Evolutionary conservation across 2,329 filamentous ascomycete species (phyloP).

Genomic region (Colletotrichum sidae): DNA sequence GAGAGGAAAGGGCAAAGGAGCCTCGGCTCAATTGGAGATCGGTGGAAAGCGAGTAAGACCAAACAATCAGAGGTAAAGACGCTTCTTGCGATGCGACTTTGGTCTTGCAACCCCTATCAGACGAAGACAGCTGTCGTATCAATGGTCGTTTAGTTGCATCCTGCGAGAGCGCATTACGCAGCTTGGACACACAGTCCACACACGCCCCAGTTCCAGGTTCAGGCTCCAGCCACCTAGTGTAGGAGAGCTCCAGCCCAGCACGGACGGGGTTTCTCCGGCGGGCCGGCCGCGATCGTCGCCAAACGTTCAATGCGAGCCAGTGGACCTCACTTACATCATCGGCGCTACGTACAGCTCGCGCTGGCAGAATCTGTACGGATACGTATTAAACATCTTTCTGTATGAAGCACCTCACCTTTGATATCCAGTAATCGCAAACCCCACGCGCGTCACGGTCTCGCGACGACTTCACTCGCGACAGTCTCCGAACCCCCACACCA

Average conservation of each 20-base stretch:
- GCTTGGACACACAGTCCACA: constrained; percentile 30
- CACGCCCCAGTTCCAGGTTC: constrained; percentile 34
- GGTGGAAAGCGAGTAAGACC: neutral
- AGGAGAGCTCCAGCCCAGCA: constrained; percentile 18
- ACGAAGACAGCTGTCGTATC: constrained; percentile 19
- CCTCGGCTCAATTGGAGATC: neutral
- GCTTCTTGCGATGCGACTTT: constrained; percentile 4
- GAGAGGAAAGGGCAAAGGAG: constrained; percentile 1
- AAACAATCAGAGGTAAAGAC: neutral
- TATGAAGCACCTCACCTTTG: too few relatives aligned
- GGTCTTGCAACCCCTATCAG: constrained; percentile 21
- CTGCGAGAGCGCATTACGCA: constrained; percentile 32
- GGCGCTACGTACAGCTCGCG: too few relatives aligned
- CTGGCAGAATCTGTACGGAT: too few relatives aligned
- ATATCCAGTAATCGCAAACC: neutral
- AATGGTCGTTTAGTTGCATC: constrained; percentile 24
- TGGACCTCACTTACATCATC: neutral
- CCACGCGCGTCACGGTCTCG: constrained; percentile 5
- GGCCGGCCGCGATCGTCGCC: neutral
- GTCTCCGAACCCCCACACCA: neutral
- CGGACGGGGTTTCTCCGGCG: constrained; percentile 30
- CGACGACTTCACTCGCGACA: too few relatives aligned
- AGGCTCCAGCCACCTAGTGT: constrained; percentile 25
- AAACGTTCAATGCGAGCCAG: neutral
- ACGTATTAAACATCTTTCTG: too few relatives aligned